Base-by-base conservation (phyloP, 1,284 basidiomycete species). In the Malassezia cuniculi region DNA sequence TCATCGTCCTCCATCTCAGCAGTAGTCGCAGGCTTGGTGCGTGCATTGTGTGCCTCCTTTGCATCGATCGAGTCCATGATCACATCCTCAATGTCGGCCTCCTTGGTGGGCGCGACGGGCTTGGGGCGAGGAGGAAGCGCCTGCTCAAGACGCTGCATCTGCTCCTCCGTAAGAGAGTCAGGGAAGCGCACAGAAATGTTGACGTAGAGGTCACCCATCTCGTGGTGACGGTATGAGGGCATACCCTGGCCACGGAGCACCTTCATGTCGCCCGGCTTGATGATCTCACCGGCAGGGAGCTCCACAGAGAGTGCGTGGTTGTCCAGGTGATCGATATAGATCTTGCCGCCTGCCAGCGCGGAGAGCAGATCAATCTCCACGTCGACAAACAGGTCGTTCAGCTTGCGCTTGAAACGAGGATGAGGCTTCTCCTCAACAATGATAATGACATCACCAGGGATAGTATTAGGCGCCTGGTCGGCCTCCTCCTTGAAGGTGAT, bases 191-290 rank as follows among this genome's bases (percentile, higher is more conserved):
- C 83, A 54, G 74, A 75, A 56, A 97, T 72, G 62, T 81, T 82
- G 70, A 97, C 76, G 68, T 81, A 89, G 51, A 99, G 75, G 70
- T 97, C 87, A 29, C 93, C 93, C 34, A 80, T 76, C 68, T 97
- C 89, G 71, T 97, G 93, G 71, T 95, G 89, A 53, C 93, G 79
- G 70, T 82, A 83, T 44, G 90, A 94, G 26, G 90, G 93, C 93
- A 99, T 97, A 53, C 93, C 93, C 71, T 95, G 87, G 6, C 82
- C 82, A 36, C 78, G 77, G 53, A 99, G 82, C 49, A 90, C 80
- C 72, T 95, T 95, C 66, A 89, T 68, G 69, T 55, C 61, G 85
- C 90, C 85, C 52, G 90, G 81, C 73, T 93, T 93, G 66, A 94
- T 77, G 33, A 95, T 78, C 68, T 94, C 87, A 31, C 93, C 90